Base-by-base conservation (phyloP, 257 asterid species). In the Primulina eburnea region DNA sequence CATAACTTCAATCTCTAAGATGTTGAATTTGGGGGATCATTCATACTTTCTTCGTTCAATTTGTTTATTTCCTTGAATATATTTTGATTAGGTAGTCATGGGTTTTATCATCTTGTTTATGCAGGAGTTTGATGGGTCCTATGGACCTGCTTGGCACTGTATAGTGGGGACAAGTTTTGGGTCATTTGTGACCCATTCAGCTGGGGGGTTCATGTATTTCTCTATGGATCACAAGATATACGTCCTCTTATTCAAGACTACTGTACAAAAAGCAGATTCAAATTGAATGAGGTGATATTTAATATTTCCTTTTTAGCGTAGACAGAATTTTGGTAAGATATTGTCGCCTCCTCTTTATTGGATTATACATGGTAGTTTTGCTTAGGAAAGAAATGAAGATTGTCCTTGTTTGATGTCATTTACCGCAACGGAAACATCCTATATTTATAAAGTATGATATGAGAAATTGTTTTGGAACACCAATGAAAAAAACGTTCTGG, bases 101-200 rank as follows among this genome's bases (percentile, higher is more conserved):
- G 68, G 47, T 18, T 35, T 56, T 65, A 40, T 58, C 28, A 33
- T 26, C 37, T 69, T 64, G 72, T 70, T 71, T 78, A 69, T 82
- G 83, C 81, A 89, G 96, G 96, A 87, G 78, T 89, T 89, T 81
- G 96, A 89, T 85, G 92, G 86, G 82, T 87, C 73, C 64, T 89
- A 87, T 87, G 94, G 96, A 66, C 96, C 96, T 70, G 96, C 95
- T 75, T 89, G 96, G 96, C 96, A 89, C 71, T 89, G 96, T 69
- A 85, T 89, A 29, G 92, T 89, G 29, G 96, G 96, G 85, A 82
- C 87, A 60, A 80, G 92, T 84, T 89, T 89, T 82, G 96, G 96
- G 37, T 89, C 96, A 71, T 89, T 89, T 79, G 96, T 89, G 24
- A 89, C 96, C 20, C 92, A 89, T 66, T 89, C 96, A 68, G 90